Evolutionary conservation across 163 green algal genomes (phyloP).

Genomic region (Prototheca wickerhamii): DNA sequence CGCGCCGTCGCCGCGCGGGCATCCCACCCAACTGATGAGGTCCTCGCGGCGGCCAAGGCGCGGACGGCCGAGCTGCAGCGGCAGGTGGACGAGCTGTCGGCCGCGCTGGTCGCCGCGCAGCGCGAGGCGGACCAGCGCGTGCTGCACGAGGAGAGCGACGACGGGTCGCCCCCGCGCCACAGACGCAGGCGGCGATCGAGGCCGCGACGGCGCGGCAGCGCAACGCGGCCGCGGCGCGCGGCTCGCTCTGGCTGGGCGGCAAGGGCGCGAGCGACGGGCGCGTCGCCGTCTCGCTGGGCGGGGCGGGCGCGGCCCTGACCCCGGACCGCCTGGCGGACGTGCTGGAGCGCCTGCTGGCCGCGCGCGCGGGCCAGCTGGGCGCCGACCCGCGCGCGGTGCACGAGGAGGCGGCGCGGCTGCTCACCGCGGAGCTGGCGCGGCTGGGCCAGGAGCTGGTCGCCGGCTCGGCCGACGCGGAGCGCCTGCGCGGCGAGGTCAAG

Average conservation of each 20-base stretch:
- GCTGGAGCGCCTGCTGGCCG: conserved; percentile 13
- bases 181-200: neutral
- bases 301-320: conserved; percentile 1
- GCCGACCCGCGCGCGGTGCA: conserved; percentile 13
- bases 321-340: conserved; percentile 7
- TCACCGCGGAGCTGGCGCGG: conserved; percentile 20
- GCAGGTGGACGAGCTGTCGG: conserved; percentile 7
- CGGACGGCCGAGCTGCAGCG: conserved; percentile 5
- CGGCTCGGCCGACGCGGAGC: neutral
- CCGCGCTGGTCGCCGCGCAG: conserved; percentile 3
- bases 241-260: conserved; percentile 14
- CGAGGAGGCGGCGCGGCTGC: conserved; percentile 20
- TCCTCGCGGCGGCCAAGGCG: neutral
- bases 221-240: conserved; percentile 1
- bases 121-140: conserved; percentile 2
- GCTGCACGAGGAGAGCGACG: neutral
- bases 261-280: neutral
- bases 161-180: neutral
- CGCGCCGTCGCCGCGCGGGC: too few relatives aligned
- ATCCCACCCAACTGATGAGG: neutral
- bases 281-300: neutral
- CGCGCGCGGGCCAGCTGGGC: neutral
- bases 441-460: conserved; percentile 13
- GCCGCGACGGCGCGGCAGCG: conserved; percentile 12
- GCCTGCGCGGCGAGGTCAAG: conserved; percentile 21